Evolutionary conservation across 2,329 filamentous ascomycete species (phyloP), one percentile per base, ranked within the genome.

Genomic region (Thielaviopsis musarum): DNA sequence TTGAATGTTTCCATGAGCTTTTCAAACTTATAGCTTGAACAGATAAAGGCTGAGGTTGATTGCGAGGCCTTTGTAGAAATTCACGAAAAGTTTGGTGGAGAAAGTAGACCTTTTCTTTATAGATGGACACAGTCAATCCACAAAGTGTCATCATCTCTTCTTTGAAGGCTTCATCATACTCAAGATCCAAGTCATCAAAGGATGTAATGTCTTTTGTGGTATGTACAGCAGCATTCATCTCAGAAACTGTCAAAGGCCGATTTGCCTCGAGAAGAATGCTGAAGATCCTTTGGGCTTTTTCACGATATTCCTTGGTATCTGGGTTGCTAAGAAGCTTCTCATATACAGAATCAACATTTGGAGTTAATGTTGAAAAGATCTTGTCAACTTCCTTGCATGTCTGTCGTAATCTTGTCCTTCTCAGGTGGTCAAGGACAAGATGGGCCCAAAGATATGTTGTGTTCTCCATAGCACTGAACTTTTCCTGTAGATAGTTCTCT

Each of bases 201-300:
- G 38, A 10, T 13, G 6, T 45, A 6, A 45, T 45, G 38, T 17
- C 38, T 45, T 13, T 41, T 38, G 64, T 34, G 51, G 66, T 59
- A 52, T 63, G 64, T 3, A 69, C 24, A 2, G 67, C 65, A 52
- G 66, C n/a, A 21, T 67, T 67, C 65, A 69, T 68, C 58, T 70
- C 67, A 6, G 38, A 59, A 1, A 70, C 41, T 0, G 63, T 68
- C 1, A 69, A 57, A 0, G 67, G 68, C 15, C 66, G 61, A 0
- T 24, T 63, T 2, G 66, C 67, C 3, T 62, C 67, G 1, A 70
- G 56, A 13, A 69, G 65, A 19, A 69, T 65, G 38, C 59, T 60
- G 4, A 69, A 61, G 7, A 17, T 13, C 38, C 17, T 45, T 45
- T 17, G 6, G 7, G 38, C 38, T 13, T 45, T 9, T 9, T 17